A percentile compares a stretch with the other conserved stretches of the same genome.
These are phyloP conservation scores for Protomyces gravidus DNA, from an alignment of 1,139 yeast genomes.

Conservation along the genomic window DNA sequence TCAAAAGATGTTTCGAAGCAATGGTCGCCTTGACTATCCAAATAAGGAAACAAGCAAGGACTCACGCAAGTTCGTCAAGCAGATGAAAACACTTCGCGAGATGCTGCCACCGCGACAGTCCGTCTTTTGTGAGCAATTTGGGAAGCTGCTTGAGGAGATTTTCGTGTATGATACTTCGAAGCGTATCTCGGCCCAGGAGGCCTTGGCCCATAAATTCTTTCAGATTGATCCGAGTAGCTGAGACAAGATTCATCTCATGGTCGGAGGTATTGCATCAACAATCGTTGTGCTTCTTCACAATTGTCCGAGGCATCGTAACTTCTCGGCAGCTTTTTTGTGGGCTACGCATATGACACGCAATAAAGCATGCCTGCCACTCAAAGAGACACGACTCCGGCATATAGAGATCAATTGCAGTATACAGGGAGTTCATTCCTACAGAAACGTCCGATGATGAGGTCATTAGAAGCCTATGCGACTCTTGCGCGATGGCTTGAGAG, in stretches of 20 bases:
- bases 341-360: too few relatives aligned
- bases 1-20: conserved; percentile 33
- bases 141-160: conserved; percentile 65
- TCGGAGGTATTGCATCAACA: too few relatives aligned
- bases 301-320: too few relatives aligned
- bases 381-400: too few relatives aligned
- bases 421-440: not conserved
- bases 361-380: too few relatives aligned
- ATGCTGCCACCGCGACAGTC: conserved; percentile 35
- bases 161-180: conserved; percentile 71
- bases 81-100: conserved; percentile 40
- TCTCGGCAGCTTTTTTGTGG: too few relatives aligned
- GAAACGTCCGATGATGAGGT: not conserved
- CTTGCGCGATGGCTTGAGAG: not conserved
- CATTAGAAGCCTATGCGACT: not conserved
- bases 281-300: too few relatives aligned
- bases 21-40: conserved; percentile 41
- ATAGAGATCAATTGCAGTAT: too few relatives aligned
- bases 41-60: conserved; percentile 45
- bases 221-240: not conserved
- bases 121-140: conserved; percentile 45
- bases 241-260: too few relatives aligned
- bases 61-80: conserved; percentile 49
- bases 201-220: conserved; percentile 62
- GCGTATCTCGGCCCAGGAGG: conserved; percentile 71